phyloP scores from a whole-genome alignment of 768 basidiomycete species.

The Phlebiopsis gigantea region DNA sequence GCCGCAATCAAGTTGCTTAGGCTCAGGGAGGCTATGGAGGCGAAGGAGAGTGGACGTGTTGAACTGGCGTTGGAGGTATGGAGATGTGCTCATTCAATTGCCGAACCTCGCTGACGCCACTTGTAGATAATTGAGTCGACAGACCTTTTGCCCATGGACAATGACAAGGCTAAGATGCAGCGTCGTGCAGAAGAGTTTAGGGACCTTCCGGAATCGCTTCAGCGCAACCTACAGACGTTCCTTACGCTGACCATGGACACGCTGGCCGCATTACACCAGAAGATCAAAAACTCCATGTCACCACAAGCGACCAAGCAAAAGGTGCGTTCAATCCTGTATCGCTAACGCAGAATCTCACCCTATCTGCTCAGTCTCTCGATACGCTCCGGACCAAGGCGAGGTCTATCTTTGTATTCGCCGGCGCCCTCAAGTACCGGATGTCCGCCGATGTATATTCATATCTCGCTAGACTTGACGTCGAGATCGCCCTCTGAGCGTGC shows the following conservation, averaged over 20 bases:
- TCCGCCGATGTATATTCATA: conserved; percentile 88
- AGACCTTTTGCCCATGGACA: conserved; percentile 80
- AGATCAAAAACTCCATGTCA: conserved; percentile 62
- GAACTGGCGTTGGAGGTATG: conserved; percentile 67
- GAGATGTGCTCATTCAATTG: not conserved
- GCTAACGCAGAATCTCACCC: not conserved
- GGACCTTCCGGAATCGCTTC: conserved; percentile 78
- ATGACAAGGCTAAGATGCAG: conserved; percentile 81
- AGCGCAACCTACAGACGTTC: conserved; percentile 85
- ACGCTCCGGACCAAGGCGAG: conserved; percentile 75
- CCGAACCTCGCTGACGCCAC: conserved; percentile 25
- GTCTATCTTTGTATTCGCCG: conserved; percentile 84
- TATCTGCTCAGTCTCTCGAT: conserved; percentile 48
- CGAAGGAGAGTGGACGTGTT: conserved; percentile 62
- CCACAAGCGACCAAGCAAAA: conserved; percentile 75
- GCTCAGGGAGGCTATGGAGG: conserved; percentile 76
- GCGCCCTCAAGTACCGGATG: conserved; percentile 84
- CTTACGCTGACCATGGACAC: conserved; percentile 91
- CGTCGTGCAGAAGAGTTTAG: conserved; percentile 86
- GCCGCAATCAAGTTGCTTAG: conserved; percentile 70
- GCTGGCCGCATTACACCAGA: conserved; percentile 76
- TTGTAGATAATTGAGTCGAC: conserved; percentile 74
- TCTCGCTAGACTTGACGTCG: conserved; percentile 79
- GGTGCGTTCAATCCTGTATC: conserved; percentile 34
- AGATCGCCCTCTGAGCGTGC: conserved; percentile 57